Evolutionary conservation across 139 green algal species (phyloP).

Genomic region (Diplosphaera chodatii): DNA sequence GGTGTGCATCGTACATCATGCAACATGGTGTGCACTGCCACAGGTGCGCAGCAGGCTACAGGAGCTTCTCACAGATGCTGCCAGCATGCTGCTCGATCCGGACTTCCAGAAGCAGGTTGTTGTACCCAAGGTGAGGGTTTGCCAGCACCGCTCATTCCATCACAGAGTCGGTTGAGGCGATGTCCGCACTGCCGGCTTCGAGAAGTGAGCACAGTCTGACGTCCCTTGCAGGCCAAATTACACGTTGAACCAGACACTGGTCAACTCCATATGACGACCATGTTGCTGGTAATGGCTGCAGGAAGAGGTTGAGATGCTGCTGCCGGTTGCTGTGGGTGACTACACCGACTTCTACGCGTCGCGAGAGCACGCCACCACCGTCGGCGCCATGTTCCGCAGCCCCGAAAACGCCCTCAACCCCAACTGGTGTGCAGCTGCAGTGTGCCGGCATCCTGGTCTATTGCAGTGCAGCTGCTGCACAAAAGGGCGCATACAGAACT

Average conservation of each 20-base stretch:
- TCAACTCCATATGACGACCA: no score
- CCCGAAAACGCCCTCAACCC: constrained; percentile 58
- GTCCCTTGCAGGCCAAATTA: no score
- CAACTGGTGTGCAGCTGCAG: constrained; percentile 69
- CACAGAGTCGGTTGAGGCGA: no score
- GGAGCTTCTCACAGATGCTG: constrained; percentile 54
- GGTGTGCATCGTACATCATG: no score
- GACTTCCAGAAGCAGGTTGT: constrained; percentile 32
- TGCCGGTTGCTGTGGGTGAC: constrained; percentile 77
- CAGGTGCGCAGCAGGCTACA: constrained; percentile 42
- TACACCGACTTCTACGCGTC: constrained; percentile 97
- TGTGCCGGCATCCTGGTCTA: not conserved
- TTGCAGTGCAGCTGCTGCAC: no score
- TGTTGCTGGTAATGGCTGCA: no score
- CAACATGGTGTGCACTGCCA: no score
- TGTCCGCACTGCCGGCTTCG: no score
- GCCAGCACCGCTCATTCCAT: no score
- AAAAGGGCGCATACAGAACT: no score
- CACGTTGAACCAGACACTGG: no score
- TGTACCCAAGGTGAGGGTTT: constrained; percentile 25
- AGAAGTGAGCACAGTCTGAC: no score
- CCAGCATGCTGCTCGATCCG: constrained; percentile 47
- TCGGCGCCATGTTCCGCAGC: constrained; percentile 77
- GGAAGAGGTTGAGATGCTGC: constrained; percentile 58
- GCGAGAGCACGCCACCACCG: constrained; percentile 79